Evolutionary conservation across 2,329 filamentous ascomycete genomes (phyloP).

Genomic region (Sarocladium brachiariae): DNA sequence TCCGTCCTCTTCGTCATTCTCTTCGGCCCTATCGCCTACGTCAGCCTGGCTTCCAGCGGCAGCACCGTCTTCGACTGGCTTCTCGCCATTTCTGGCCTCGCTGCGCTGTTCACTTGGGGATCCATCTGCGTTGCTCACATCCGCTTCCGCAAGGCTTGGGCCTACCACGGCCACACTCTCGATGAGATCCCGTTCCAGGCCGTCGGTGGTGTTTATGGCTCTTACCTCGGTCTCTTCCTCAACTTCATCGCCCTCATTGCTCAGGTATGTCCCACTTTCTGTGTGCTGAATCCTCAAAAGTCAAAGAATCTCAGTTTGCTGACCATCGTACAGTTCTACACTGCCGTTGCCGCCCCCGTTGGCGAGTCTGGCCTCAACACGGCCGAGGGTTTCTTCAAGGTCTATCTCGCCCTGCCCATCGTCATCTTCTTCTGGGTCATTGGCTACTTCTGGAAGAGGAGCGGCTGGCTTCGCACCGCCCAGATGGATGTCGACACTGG

Average conservation of each 20-base stretch:
- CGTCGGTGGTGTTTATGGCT: slow-evolving; percentile 54
- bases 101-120: slow-evolving; percentile 57
- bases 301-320: background rate
- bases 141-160: slow-evolving; percentile 56
- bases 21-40: slow-evolving; percentile 38
- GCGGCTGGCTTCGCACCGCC: slow-evolving; percentile 48
- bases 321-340: slow-evolving; percentile 35
- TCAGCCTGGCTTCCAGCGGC: slow-evolving; percentile 36
- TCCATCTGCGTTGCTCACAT: slow-evolving; percentile 59
- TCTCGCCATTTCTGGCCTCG: slow-evolving; percentile 52
- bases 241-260: slow-evolving; percentile 49
- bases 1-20: slow-evolving; percentile 34
- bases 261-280: slow-evolving; percentile 29
- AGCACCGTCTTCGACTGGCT: slow-evolving; percentile 54
- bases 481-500: slow-evolving; percentile 64
- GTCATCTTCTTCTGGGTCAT: slow-evolving; percentile 48
- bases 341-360: slow-evolving; percentile 34
- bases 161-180: slow-evolving; percentile 48
- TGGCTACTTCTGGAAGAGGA: slow-evolving; percentile 61
- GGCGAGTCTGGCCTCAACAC: slow-evolving; percentile 27
- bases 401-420: slow-evolving; percentile 47
- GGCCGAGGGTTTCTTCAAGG: slow-evolving; percentile 47
- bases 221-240: slow-evolving; percentile 54
- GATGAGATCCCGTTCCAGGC: slow-evolving; percentile 63
- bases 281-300: background rate